These are phyloP conservation scores for Cucurbita ficifolia DNA, from an alignment of 306 rosid species.

Conservation along the genomic window DNA sequence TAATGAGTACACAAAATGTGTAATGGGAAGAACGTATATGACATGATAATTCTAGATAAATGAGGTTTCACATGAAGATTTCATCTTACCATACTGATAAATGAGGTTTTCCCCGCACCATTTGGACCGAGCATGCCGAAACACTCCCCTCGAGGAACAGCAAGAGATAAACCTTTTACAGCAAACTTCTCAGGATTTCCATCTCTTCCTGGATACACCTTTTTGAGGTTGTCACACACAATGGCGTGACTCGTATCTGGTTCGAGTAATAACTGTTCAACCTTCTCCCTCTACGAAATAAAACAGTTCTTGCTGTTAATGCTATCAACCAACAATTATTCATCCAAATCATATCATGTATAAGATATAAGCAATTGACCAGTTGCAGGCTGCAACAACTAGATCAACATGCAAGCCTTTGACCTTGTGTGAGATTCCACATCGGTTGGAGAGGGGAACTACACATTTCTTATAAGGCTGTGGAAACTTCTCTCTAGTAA, in stretches of 20 bases:
- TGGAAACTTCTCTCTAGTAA: too few relatives aligned
- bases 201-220: slow-evolving; percentile 72
- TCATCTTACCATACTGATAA: slow-evolving; percentile 75
- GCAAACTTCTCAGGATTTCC: slow-evolving; percentile 81
- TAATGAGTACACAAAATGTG: not conserved
- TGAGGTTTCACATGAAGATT: not conserved
- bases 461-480: too few relatives aligned
- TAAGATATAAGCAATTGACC: not conserved
- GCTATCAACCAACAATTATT: not conserved
- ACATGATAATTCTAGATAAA: not conserved
- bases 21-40: not conserved
- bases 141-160: slow-evolving; percentile 74
- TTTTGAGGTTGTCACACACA: slow-evolving; percentile 52
- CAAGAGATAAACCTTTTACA: slow-evolving; percentile 78
- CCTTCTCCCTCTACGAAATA: slow-evolving; percentile 46
- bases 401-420: not conserved
- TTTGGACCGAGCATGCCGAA: slow-evolving; percentile 98
- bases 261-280: slow-evolving; percentile 49
- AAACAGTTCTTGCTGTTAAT: not conserved
- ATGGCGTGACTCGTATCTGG: slow-evolving; percentile 33
- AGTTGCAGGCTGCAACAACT: not conserved
- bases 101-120: slow-evolving; percentile 95
- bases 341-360: not conserved
- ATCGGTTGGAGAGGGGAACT: too few relatives aligned
- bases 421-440: not conserved